Conservation (phyloP, 2,329 filamentous ascomycete genomes). For the Paraphoma chrysanthemicola region DNA sequence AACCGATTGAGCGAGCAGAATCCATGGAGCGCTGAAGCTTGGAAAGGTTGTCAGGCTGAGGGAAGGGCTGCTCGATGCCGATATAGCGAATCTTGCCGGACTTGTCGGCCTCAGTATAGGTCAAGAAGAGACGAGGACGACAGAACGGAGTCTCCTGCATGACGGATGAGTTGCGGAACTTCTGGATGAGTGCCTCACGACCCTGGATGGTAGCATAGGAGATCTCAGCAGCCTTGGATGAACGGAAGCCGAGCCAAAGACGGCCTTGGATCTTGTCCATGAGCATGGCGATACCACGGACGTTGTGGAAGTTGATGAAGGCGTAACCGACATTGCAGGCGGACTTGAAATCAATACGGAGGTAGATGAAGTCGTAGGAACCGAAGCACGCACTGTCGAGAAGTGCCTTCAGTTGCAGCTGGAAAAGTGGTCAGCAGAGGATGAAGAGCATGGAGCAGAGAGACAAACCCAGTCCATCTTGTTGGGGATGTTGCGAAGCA, state of each 20-base stretch:
- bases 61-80: conserved; percentile 78
- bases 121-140: conserved; percentile 73
- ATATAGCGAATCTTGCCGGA: conserved; percentile 53
- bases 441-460: not conserved
- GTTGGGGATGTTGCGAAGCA: conserved; percentile 95
- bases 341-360: conserved; percentile 72
- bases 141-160: conserved; percentile 86
- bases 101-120: conserved; percentile 54
- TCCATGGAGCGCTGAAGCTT: conserved; percentile 89
- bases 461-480: conserved; percentile 70
- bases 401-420: conserved; percentile 69
- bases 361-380: conserved; percentile 92
- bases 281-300: conserved; percentile 49
- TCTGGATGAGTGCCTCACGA: conserved; percentile 86
- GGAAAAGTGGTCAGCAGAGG: conserved; percentile 18
- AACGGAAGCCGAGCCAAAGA: conserved; percentile 78
- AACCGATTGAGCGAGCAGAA: conserved; percentile 84
- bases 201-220: conserved; percentile 99
- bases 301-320: conserved; percentile 92
- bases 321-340: conserved; percentile 84
- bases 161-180: conserved; percentile 95
- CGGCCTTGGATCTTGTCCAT: conserved; percentile 39
- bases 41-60: conserved; percentile 79
- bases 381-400: conserved; percentile 81
- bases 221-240: conserved; percentile 84